Evolutionary conservation across 2,329 filamentous ascomycete genomes (phyloP).

Genomic region (Westerdykella ornata): DNA sequence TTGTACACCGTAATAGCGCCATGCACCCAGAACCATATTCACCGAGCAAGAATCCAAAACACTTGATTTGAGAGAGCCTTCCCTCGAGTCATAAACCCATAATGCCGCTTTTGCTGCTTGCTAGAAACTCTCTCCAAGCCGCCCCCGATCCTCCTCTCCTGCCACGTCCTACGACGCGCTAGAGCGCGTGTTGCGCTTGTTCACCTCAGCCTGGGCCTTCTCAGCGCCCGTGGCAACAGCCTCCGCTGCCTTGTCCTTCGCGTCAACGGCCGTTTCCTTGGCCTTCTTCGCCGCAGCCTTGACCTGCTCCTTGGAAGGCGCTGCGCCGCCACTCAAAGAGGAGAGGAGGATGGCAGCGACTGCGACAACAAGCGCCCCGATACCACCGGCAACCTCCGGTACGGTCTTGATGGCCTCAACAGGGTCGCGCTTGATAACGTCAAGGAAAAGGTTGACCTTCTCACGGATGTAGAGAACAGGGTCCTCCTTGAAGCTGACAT

Average conservation of each 20-base stretch:
- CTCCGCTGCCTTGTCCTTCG: slow-evolving; percentile 65
- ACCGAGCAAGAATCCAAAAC: slow-evolving; percentile 19
- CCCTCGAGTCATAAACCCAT: background rate
- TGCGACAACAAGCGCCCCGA: slow-evolving; percentile 64
- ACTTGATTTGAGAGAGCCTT: slow-evolving; percentile 1
- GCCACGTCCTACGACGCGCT: slow-evolving; percentile 21
- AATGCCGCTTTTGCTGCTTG: background rate
- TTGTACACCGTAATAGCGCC: slow-evolving; percentile 17
- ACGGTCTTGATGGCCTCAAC: slow-evolving; percentile 80
- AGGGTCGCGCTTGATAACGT: slow-evolving; percentile 75
- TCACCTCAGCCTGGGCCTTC: slow-evolving; percentile 66
- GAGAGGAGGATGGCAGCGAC: slow-evolving; percentile 64
- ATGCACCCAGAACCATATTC: slow-evolving; percentile 22
- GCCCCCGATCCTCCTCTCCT: slow-evolving; percentile 1
- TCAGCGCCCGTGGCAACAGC: slow-evolving; percentile 56
- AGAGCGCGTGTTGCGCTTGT: slow-evolving; percentile 53
- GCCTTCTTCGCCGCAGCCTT: slow-evolving; percentile 68
- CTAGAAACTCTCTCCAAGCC: background rate
- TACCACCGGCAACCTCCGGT: slow-evolving; percentile 79
- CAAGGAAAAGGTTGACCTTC: slow-evolving; percentile 88
- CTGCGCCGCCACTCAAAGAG: slow-evolving; percentile 58
- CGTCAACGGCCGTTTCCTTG: slow-evolving; percentile 62
- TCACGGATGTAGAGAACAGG: slow-evolving; percentile 81
- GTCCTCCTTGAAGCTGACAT: slow-evolving; percentile 85
- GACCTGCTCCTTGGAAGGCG: slow-evolving; percentile 57